Percentiles rank a stretch among this genome's conserved stretches.
phyloP scores from a whole-genome alignment of 2,329 filamentous ascomycete genomes.

The Endothia cerciana region DNA sequence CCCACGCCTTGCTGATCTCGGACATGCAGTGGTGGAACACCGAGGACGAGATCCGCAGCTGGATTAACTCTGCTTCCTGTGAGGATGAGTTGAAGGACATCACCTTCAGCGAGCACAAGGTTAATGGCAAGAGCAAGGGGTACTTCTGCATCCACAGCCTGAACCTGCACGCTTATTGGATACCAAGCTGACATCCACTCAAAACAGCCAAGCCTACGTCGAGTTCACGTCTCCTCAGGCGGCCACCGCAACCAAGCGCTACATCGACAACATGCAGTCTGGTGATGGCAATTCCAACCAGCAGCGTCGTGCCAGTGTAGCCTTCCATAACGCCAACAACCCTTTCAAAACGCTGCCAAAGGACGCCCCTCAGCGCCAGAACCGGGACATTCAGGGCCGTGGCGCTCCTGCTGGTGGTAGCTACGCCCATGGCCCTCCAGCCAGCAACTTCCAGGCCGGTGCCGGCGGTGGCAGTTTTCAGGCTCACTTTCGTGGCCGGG shows the following conservation, averaged over 20 bases:
- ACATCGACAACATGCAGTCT: slow-evolving; percentile 67
- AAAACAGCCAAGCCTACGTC: slow-evolving; percentile 72
- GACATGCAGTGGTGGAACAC: slow-evolving; percentile 97
- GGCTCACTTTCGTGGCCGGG: slow-evolving; percentile 57
- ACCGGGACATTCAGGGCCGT: slow-evolving; percentile 65
- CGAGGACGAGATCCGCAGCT: slow-evolving; percentile 91
- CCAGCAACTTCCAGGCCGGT: slow-evolving; percentile 41
- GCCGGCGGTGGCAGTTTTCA: slow-evolving; percentile 44
- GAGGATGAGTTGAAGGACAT: slow-evolving; percentile 89
- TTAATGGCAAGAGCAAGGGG: slow-evolving; percentile 99
- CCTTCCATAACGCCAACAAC: slow-evolving; percentile 80
- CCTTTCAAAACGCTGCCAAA: slow-evolving; percentile 91
- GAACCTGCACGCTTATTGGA: too few species aligned
- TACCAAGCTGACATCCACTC: slow-evolving; percentile 18
- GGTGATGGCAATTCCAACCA: slow-evolving; percentile 65
- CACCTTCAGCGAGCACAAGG: slow-evolving; percentile 97
- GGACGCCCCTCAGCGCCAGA: slow-evolving; percentile 74
- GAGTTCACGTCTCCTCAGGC: slow-evolving; percentile 85
- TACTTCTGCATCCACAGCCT: slow-evolving; percentile 45
- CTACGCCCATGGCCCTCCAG: slow-evolving; percentile 49
- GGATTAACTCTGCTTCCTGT: slow-evolving; percentile 76
- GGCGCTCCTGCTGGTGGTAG: slow-evolving; percentile 45
- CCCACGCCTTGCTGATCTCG: slow-evolving; percentile 78
- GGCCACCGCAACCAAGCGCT: slow-evolving; percentile 81
- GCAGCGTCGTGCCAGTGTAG: slow-evolving; percentile 56